Evolutionary conservation across 352 stramenopile genomes (phyloP).

Genomic region (Thraustochytrium striatum): DNA sequence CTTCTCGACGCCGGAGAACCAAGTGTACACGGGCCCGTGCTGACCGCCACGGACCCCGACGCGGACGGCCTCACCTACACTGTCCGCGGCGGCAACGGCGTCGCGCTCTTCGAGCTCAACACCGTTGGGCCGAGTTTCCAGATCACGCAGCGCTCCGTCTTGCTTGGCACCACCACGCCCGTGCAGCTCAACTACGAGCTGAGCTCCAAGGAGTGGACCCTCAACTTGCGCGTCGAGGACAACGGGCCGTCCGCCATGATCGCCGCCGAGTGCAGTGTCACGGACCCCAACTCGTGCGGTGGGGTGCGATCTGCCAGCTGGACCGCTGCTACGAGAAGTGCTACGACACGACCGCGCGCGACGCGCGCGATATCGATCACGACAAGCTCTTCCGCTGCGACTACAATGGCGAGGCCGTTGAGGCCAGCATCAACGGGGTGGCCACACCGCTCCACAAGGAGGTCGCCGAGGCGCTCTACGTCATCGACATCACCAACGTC

Average conservation of each 20-base stretch:
- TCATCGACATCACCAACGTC: neutral
- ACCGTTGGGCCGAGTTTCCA: neutral
- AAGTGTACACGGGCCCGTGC: neutral
- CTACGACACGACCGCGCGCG: constrained; percentile 25
- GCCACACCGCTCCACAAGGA: neutral
- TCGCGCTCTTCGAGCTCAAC: constrained; percentile 11
- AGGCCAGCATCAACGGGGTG: neutral
- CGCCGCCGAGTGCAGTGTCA: neutral
- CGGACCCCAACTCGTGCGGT: neutral
- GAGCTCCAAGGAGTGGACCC: constrained; percentile 26
- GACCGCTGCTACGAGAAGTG: constrained; percentile 21
- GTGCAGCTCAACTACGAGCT: constrained; percentile 38
- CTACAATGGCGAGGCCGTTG: neutral
- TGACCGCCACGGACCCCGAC: constrained; percentile 15
- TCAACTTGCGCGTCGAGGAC: constrained; percentile 13
- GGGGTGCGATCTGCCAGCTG: neutral
- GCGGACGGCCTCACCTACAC: constrained; percentile 14
- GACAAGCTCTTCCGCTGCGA: constrained; percentile 4
- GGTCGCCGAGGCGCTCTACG: neutral
- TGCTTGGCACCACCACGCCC: neutral
- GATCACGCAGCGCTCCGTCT: constrained; percentile 1
- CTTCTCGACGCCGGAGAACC: neutral
- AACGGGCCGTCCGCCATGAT: constrained; percentile 15
- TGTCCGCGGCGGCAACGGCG: constrained; percentile 20
- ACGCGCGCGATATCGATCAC: neutral